Evolutionary conservation across 2,329 filamentous ascomycete species (phyloP).

Genomic region (Nemania sp.): DNA sequence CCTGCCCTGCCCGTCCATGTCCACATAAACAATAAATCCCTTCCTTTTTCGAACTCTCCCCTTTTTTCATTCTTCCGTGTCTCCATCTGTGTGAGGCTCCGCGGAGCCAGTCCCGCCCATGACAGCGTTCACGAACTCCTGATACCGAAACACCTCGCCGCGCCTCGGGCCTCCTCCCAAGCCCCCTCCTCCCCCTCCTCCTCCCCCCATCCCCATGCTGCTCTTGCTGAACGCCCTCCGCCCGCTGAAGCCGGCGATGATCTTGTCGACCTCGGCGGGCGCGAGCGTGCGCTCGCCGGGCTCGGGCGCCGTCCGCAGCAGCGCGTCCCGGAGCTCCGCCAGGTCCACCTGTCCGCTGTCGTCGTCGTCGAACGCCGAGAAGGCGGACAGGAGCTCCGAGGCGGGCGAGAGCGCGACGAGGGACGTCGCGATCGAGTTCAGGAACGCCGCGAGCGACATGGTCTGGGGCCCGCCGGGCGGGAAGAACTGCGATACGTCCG

Average conservation of each 20-base stretch:
- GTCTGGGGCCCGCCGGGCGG: slow-evolving; percentile 71
- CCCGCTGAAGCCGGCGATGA: slow-evolving; percentile 85
- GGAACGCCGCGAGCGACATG: slow-evolving; percentile 82
- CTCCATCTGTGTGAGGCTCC: slow-evolving; percentile 11
- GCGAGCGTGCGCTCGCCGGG: slow-evolving; percentile 67
- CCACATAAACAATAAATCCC: background rate
- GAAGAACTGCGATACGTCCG: slow-evolving; percentile 81
- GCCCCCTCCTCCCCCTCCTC: slow-evolving; percentile 42
- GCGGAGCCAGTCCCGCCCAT: slow-evolving; percentile 54
- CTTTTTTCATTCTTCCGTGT: slow-evolving; percentile 38
- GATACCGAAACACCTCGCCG: slow-evolving; percentile 90
- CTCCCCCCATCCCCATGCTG: slow-evolving; percentile 46
- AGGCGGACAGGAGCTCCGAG: slow-evolving; percentile 82
- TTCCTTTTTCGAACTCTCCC: slow-evolving; percentile 29
- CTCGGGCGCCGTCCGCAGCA: slow-evolving; percentile 82
- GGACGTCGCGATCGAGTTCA: slow-evolving; percentile 78
- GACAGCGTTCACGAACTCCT: slow-evolving; percentile 82
- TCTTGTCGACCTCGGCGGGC: slow-evolving; percentile 78
- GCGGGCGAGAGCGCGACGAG: slow-evolving; percentile 76
- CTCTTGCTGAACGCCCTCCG: slow-evolving; percentile 78
- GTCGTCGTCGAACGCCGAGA: slow-evolving; percentile 94
- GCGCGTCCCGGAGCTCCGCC: slow-evolving; percentile 77
- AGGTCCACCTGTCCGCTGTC: slow-evolving; percentile 93
- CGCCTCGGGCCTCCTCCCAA: slow-evolving; percentile 57
- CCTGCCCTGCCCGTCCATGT: background rate